Evolutionary conservation across 2,329 filamentous ascomycete species (phyloP), one percentile per base, ranked within the genome.

Genomic region (Cladosporium sp.): DNA sequence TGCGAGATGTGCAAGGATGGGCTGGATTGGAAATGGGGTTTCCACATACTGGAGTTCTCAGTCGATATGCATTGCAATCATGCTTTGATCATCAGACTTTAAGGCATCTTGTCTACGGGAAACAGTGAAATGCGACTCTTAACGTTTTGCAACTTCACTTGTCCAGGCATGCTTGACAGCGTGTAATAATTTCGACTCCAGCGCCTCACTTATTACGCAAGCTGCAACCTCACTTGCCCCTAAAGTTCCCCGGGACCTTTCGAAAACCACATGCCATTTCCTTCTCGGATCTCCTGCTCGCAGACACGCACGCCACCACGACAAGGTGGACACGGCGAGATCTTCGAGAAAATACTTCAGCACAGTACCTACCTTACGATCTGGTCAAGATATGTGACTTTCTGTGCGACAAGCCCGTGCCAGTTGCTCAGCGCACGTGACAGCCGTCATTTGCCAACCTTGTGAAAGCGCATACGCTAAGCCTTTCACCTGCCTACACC

Each of bases 11-110:
- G 41, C n/a, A 47, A 21, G 41, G 41, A 47, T 47, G 41, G 47
- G 52, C 26, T 34, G 15, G 52, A 55, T 30, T n/a, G 28, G 26
- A 18, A 21, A 55, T 30, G 24, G 30, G 18, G n/a, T 11, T 21
- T 47, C 18, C 41, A 47, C n/a, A 11, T 12, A 21, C n/a, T 47
- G n/a, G 52, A 21, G 14, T 12, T 34, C 28, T 10, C 52, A 55
- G 32, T 55, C 51, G 18, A 34, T 55, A 55, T 55, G 52, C 52
- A 55, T 34, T 55, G 18, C 52, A 55, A 32, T 21, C 18, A 55
- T 30, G 26, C 28, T 32, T 18, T 32, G 30, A 34, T 7, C n/a
- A 21, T 47, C 41, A 47, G 8, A 21, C 7, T 12, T 21, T 5
- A 12, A 8, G 41, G 41, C 8, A 47, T 47, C 10, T 21, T 47